Conservation (phyloP, 441 rosid species). For the Brassica balearica region DNA sequence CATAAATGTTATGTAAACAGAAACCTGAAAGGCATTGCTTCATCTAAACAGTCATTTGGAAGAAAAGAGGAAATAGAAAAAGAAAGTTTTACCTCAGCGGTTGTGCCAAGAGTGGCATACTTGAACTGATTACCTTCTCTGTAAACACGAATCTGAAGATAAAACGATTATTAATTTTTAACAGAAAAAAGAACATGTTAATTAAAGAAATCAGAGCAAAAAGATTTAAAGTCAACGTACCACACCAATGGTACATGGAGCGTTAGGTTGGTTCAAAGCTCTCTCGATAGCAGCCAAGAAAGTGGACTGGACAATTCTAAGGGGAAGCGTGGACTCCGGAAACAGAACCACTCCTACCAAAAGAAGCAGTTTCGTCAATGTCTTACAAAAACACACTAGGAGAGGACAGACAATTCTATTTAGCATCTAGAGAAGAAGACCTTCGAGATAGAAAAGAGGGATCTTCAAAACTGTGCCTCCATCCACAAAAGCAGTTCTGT, state of each 20-base stretch:
- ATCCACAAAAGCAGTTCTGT: conserved; percentile 74
- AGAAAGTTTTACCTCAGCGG: conserved; percentile 77
- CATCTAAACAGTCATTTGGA: neutral
- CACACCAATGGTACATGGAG: conserved; percentile 88
- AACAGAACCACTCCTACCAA: conserved; percentile 87
- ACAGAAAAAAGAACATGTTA: too few relatives aligned
- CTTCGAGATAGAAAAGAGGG: conserved; percentile 88
- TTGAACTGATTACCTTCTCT: conserved; percentile 53
- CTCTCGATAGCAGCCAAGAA: conserved; percentile 84
- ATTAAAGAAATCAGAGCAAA: too few relatives aligned
- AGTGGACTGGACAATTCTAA: conserved; percentile 75
- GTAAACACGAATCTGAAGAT: conserved; percentile 67
- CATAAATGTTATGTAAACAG: conserved; percentile 11
- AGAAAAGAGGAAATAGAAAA: neutral
- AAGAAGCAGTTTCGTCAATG: conserved; percentile 18
- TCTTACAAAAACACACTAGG: neutral
- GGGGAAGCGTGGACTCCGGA: conserved; percentile 93
- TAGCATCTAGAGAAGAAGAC: conserved; percentile 48
- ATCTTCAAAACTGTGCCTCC: conserved; percentile 76
- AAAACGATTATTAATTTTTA: too few relatives aligned
- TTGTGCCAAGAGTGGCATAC: conserved; percentile 79
- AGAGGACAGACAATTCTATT: neutral
- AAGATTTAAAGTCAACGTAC: conserved; percentile 52
- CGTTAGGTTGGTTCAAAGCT: conserved; percentile 71
- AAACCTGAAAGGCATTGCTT: conserved; percentile 17